Base-by-base conservation (phyloP, 2,329 filamentous ascomycete species). In the Harringtonia aguacate region DNA sequence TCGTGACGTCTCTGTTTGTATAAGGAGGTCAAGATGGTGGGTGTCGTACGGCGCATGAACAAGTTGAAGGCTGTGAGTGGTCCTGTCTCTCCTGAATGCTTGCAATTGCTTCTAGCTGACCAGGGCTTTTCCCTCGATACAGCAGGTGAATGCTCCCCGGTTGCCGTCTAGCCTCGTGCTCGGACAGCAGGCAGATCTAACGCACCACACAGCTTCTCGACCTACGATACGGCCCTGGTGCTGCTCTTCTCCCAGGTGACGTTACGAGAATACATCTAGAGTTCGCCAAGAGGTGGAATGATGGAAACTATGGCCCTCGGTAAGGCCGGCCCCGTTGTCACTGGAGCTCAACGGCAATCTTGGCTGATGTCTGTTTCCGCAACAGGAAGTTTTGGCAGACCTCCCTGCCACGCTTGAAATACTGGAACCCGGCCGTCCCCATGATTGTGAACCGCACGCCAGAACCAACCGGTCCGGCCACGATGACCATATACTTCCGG, bases 301-400 rank as follows among this genome's bases (percentile, higher is more conserved):
- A 75, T 41, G 85, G 84, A 37, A 82, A 90, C 61, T 72, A 79
- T 59, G 85, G 86, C 39, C 73, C 84, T 46, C 79, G 77, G 85
- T 89, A 70, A n/a, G n/a, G n/a, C n/a, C n/a, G n/a, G n/a, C n/a
- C n/a, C n/a, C n/a, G n/a, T n/a, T n/a, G n/a, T n/a, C 18, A 22
- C 18, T 22, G 21, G 8, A 28, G 12, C 34, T 36, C 18, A 22
- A 9, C 2, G 8, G 2, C 15, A n/a, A n/a, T n/a, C n/a, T n/a
- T n/a, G n/a, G n/a, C n/a, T n/a, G n/a, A n/a, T n/a, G n/a, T n/a
- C n/a, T n/a, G n/a, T n/a, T n/a, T n/a, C n/a, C n/a, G n/a, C n/a
- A n/a, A 6, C 52, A 94, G 89, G 57, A 86, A 86, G 68, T 95
- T 98, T 74, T 95, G 87, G 86, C 79, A 76, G 51, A 70, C 81